Conservation (phyloP, 2,329 filamentous ascomycete species). For the Pseudogymnoascus sp. region DNA sequence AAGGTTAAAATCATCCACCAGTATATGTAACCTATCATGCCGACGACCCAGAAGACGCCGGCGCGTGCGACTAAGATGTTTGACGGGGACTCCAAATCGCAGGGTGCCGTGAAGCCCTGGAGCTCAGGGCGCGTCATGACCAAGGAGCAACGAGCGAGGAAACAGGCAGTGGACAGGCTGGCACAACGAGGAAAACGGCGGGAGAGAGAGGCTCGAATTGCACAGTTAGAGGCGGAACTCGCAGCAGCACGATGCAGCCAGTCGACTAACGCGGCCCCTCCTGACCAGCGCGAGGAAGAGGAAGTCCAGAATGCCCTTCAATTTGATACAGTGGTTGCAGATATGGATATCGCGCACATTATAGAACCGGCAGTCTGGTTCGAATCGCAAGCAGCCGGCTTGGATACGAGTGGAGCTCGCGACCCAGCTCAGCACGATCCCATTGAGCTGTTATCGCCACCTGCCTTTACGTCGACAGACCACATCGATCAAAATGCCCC, state of each 20-base stretch:
- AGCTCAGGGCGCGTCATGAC: neutral
- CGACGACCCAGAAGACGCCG: neutral
- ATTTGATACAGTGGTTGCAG: neutral
- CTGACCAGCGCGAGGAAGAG: neutral
- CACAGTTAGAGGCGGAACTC: neutral
- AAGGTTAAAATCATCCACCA: neutral
- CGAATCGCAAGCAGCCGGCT: neutral
- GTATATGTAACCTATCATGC: neutral
- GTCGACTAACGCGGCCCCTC: neutral
- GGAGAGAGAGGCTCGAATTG: conserved; percentile 75
- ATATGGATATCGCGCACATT: neutral
- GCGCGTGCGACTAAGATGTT: neutral
- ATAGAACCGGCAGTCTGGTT: neutral
- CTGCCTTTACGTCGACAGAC: neutral
- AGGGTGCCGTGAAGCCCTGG: neutral
- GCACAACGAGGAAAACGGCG: conserved; percentile 83
- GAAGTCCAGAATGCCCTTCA: neutral
- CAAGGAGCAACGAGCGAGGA: conserved; percentile 78
- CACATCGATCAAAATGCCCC: neutral
- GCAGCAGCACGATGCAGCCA: neutral
- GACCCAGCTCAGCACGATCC: neutral
- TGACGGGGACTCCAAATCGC: neutral
- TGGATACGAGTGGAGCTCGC: neutral
- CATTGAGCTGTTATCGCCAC: neutral
- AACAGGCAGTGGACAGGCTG: conserved; percentile 84